Evolutionary conservation across 2,329 filamentous ascomycete species (phyloP).

Genomic region (Zymoseptoria passerinii): DNA sequence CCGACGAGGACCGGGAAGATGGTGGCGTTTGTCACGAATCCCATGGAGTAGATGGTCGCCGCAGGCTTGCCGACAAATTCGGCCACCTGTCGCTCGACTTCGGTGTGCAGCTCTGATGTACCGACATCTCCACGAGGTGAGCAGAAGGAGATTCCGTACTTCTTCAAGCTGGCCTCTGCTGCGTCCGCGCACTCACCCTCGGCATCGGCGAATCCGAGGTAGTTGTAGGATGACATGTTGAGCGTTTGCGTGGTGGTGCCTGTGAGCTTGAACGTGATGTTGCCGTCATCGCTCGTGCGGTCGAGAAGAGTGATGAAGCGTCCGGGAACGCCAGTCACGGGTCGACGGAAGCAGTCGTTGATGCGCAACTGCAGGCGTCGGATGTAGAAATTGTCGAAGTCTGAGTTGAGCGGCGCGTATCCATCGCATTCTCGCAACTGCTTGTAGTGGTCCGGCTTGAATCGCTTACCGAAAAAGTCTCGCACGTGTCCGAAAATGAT

Average conservation of each 20-base stretch:
- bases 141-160: slow-evolving; percentile 73
- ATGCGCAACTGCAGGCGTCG: slow-evolving; percentile 86
- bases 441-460: slow-evolving; percentile 78
- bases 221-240: slow-evolving; percentile 99
- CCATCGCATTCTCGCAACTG: slow-evolving; percentile 76
- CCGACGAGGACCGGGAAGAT: slow-evolving; percentile 86
- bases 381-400: slow-evolving; percentile 98
- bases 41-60: slow-evolving; percentile 98
- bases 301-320: slow-evolving; percentile 90
- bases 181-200: slow-evolving; percentile 93
- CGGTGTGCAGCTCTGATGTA: slow-evolving; percentile 75
- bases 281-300: slow-evolving; percentile 83
- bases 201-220: slow-evolving; percentile 95
- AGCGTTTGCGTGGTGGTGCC: slow-evolving; percentile 89
- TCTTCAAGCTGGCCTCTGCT: slow-evolving; percentile 75
- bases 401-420: slow-evolving; percentile 90
- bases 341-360: slow-evolving; percentile 92
- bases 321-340: slow-evolving; percentile 86
- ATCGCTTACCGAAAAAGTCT: slow-evolving; percentile 96
- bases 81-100: slow-evolving; percentile 85
- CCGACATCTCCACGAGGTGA: slow-evolving; percentile 78
- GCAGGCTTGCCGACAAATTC: slow-evolving; percentile 88
- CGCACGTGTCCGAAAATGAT: slow-evolving; percentile 92
- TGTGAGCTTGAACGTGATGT: slow-evolving; percentile 78
- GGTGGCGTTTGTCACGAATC: slow-evolving; percentile 90